These are phyloP conservation scores for Nitzschia sp. DNA, from an alignment of 108 stramenopile genomes.

Conservation along the genomic window DNA sequence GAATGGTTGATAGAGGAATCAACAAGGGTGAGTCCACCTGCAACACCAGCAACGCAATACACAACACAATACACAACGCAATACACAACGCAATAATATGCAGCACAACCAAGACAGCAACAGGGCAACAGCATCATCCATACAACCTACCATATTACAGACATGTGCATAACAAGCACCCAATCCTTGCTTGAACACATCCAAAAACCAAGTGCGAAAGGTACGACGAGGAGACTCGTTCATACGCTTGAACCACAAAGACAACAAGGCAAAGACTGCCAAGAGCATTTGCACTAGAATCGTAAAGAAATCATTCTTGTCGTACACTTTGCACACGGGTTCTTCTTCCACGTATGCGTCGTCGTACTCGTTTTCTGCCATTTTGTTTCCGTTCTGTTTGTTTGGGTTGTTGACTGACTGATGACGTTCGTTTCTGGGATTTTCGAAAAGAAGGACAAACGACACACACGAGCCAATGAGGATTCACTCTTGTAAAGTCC, in stretches of 20 bases:
- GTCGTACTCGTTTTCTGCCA: slow-evolving; percentile 4
- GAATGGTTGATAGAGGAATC: too few relatives aligned
- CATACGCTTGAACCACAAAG: slow-evolving; percentile 79
- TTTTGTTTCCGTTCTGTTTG: too few relatives aligned
- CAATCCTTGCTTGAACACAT: slow-evolving; percentile 82
- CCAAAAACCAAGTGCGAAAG: slow-evolving; percentile 84
- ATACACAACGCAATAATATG: slow-evolving; percentile 9
- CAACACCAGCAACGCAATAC: too few relatives aligned
- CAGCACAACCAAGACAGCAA: not conserved
- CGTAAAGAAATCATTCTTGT: slow-evolving; percentile 79
- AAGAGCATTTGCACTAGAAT: slow-evolving; percentile 76
- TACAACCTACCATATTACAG: slow-evolving; percentile 67
- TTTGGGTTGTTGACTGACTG: too few relatives aligned
- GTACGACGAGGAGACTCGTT: slow-evolving; percentile 70
- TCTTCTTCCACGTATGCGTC: slow-evolving; percentile 4
- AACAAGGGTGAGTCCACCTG: too few relatives aligned
- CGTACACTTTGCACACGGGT: slow-evolving; percentile 72
- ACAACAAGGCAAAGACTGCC: slow-evolving; percentile 68
- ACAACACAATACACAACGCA: too few relatives aligned
- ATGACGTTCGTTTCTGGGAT: too few relatives aligned
- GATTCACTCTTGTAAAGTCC: too few relatives aligned
- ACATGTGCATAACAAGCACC: slow-evolving; percentile 91
- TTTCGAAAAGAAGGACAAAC: too few relatives aligned
- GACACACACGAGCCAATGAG: too few relatives aligned
- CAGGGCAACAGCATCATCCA: not conserved